Conservation (phyloP, 139 green algal species). For the Micractinium conductrix region DNA sequence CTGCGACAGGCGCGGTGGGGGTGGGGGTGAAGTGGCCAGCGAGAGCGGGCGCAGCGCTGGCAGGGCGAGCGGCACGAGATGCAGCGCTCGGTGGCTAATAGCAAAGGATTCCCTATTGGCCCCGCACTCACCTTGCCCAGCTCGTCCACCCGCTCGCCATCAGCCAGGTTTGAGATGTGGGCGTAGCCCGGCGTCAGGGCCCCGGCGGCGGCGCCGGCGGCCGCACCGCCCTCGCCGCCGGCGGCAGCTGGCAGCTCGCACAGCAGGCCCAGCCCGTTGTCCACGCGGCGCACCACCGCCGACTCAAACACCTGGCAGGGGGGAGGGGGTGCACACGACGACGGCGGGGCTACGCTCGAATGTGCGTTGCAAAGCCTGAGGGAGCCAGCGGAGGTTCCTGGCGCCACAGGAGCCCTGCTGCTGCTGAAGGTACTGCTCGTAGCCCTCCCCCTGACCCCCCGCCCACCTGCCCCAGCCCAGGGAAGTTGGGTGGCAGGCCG, state of each 20-base stretch:
- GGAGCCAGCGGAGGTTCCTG: too few relatives aligned
- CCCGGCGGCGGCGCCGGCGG: not conserved
- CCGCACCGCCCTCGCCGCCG: too few relatives aligned
- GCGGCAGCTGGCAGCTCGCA: constrained; percentile 63
- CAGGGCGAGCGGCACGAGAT: not conserved
- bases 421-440: too few relatives aligned
- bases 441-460: too few relatives aligned
- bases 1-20: not conserved
- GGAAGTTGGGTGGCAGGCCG: constrained; percentile 47
- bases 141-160: constrained; percentile 73
- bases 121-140: constrained; percentile 56
- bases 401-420: too few relatives aligned
- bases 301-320: constrained; percentile 56
- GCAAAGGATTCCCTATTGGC: too few relatives aligned
- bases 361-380: too few relatives aligned
- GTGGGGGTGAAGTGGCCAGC: not conserved
- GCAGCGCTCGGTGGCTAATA: too few relatives aligned
- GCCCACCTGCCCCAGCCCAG: constrained; percentile 53
- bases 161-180: constrained; percentile 83
- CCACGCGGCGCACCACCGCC: constrained; percentile 72
- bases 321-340: too few relatives aligned
- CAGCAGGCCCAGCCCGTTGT: constrained; percentile 75
- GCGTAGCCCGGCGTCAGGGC: constrained; percentile 56
- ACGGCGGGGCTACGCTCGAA: too few relatives aligned
- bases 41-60: not conserved